These are phyloP conservation scores for Globisporangium carolinianum DNA, from an alignment of 352 stramenopile genomes.

Conservation along the genomic window DNA sequence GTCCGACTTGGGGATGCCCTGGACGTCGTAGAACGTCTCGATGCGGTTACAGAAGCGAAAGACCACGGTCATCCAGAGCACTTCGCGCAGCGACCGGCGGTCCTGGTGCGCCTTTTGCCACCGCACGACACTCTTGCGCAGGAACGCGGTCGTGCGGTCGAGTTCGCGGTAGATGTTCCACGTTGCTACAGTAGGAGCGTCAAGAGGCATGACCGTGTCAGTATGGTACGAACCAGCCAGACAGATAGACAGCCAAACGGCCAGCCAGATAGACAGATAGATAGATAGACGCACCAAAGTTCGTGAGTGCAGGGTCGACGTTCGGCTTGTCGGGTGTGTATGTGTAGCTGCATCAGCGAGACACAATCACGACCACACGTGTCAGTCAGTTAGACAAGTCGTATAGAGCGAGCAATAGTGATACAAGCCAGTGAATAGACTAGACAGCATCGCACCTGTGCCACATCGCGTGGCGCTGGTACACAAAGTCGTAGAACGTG, in stretches of 20 bases:
- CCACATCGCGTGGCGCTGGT: conserved; percentile 83
- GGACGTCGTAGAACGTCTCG: conserved; percentile 73
- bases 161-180: conserved; percentile 84
- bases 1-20: conserved; percentile 72
- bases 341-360: conserved; percentile 33
- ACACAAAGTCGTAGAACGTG: conserved; percentile 83
- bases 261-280: neutral
- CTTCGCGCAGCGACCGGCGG: conserved; percentile 56
- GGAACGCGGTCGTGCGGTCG: conserved; percentile 72
- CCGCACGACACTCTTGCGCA: conserved; percentile 71
- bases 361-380: neutral
- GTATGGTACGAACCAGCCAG: neutral
- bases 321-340: conserved; percentile 63
- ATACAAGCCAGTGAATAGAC: too few relatives aligned
- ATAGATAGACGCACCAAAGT: conserved; percentile 47
- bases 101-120: conserved; percentile 73
- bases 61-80: conserved; percentile 75
- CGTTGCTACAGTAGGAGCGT: conserved; percentile 26
- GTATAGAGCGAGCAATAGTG: too few relatives aligned
- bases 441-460: conserved; percentile 26
- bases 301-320: conserved; percentile 62
- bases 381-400: neutral
- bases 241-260: neutral
- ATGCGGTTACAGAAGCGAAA: conserved; percentile 82
- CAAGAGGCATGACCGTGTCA: neutral